Conservation (phyloP, 768 basidiomycete genomes). For the Cubamyces sp. region DNA sequence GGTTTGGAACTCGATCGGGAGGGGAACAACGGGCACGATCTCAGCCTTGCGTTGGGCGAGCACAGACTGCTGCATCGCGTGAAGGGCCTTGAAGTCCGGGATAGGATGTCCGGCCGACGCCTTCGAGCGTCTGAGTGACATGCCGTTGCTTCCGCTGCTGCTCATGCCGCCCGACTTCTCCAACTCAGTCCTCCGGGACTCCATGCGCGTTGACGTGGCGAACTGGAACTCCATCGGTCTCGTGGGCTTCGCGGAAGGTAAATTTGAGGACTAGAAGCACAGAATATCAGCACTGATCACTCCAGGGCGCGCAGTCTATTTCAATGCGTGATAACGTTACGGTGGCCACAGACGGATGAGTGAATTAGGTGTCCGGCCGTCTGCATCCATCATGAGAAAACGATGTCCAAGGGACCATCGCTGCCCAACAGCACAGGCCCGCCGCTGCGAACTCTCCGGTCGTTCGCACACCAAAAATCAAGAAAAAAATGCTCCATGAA, state of each 20-base stretch:
- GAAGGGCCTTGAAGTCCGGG: slow-evolving; percentile 59
- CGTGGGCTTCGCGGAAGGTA: slow-evolving; percentile 33
- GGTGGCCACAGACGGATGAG: not conserved
- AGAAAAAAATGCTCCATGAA: not conserved
- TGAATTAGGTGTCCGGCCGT: not conserved
- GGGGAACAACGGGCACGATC: slow-evolving; percentile 51
- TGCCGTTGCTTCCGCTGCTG: slow-evolving; percentile 6
- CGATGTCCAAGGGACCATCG: not conserved
- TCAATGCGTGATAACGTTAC: slow-evolving; percentile 5
- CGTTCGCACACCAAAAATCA: not conserved
- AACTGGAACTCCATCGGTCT: slow-evolving; percentile 57
- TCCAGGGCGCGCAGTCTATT: slow-evolving; percentile 9
- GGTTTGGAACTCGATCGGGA: slow-evolving; percentile 53
- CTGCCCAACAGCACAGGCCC: not conserved
- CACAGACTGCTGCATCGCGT: slow-evolving; percentile 48
- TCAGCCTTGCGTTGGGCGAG: slow-evolving; percentile 50
- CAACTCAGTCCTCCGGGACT: slow-evolving; percentile 47
- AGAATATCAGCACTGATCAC: slow-evolving; percentile 12
- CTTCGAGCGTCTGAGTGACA: slow-evolving; percentile 21
- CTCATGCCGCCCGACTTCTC: slow-evolving; percentile 31
- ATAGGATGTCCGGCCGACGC: slow-evolving; percentile 38
- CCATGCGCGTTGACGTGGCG: slow-evolving; percentile 51
- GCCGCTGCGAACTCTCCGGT: not conserved
- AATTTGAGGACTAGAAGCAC: slow-evolving; percentile 22
- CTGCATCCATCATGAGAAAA: slow-evolving; percentile 16